Base-by-base conservation (phyloP, 1,139 yeast species). In the Nematodospora anomalae region DNA sequence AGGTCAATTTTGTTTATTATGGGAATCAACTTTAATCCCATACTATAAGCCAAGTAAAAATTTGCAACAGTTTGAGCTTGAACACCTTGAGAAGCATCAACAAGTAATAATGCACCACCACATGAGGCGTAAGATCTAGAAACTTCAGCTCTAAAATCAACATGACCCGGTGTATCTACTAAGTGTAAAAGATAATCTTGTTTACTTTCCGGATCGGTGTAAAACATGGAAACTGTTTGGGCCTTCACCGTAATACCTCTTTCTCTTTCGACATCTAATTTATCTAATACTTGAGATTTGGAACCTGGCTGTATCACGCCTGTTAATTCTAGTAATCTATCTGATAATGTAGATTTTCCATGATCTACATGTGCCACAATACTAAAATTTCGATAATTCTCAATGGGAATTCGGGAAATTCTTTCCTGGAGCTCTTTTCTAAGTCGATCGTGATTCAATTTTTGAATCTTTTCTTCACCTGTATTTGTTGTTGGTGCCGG, bases 1-100 rank as follows among this genome's bases (percentile, higher is more conserved):
- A 92, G 64, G 62, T 92, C 98, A 36, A 92, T 85, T 55, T 92
- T 92, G 63, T 92, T 92, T 35, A 92, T 85, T 9, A 92, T 87
- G 0, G 98, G 98, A 2, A 92, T 72, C 49, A 92, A 67, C 47
- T 82, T 80, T 46, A 92, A 71, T 8, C 85, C 88, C 79, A 88
- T 74, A 43, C 92, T 83, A 54, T 85, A 85, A 0, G 98, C 98
- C 40, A 90, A 69, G 52, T 83, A 87, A 59, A 87, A 90, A 57
- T 92, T 92, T 26, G 98, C 97, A 7, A 92, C 97, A 0, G 98
- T 92, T 57, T 92, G 98, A 0, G 98, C 97, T 57, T 89, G 97
- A 4, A 92, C 89, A 33, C 98, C 98, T 55, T 92, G 97, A 2
- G 92, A 75, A 1, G 97, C 97, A 66, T 92, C 98, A 1, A 92